Conservation (phyloP, 1,139 yeast species). For the Casaregolazyma lundiana region DNA sequence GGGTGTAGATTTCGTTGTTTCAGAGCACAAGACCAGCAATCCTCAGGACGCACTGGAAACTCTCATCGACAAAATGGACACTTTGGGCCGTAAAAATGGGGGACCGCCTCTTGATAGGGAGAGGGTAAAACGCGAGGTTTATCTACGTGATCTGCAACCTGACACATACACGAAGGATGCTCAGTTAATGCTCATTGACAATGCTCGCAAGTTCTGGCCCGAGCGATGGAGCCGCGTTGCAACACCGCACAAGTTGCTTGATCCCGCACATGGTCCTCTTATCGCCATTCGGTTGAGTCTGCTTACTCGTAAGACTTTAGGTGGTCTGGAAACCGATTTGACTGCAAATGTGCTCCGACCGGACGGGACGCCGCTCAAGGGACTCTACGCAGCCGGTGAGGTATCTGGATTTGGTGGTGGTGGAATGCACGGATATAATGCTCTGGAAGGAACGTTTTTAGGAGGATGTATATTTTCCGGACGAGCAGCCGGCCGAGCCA, state of each 20-base stretch:
- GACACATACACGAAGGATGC: slow-evolving; percentile 6
- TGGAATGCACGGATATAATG: slow-evolving; percentile 6
- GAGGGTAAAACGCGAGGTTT: background rate
- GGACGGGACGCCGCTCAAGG: slow-evolving; percentile 1
- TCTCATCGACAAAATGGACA: slow-evolving; percentile 5
- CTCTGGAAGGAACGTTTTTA: slow-evolving; percentile 6
- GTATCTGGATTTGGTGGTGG: slow-evolving; percentile 5
- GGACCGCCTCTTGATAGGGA: slow-evolving; percentile 3
- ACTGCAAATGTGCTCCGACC: slow-evolving; percentile 1
- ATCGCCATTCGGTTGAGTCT: slow-evolving; percentile 6
- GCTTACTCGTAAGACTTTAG: slow-evolving; percentile 4
- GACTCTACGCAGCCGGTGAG: slow-evolving; percentile 5
- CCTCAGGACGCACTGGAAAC: background rate
- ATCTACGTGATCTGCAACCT: slow-evolving; percentile 3
- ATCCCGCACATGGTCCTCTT: slow-evolving; percentile 7
- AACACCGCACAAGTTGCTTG: slow-evolving; percentile 2
- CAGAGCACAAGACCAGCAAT: background rate
- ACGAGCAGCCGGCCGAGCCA: slow-evolving; percentile 5
- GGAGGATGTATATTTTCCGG: slow-evolving; percentile 8
- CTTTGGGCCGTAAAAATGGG: background rate
- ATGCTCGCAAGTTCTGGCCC: slow-evolving; percentile 7
- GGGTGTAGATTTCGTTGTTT: slow-evolving; percentile 3
- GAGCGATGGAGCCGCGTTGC: slow-evolving; percentile 4
- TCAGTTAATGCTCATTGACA: slow-evolving; percentile 5
- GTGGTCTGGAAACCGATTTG: slow-evolving; percentile 3